Conservation (phyloP, 768 basidiomycete species). For the Peribolospora kevripleyi region DNA sequence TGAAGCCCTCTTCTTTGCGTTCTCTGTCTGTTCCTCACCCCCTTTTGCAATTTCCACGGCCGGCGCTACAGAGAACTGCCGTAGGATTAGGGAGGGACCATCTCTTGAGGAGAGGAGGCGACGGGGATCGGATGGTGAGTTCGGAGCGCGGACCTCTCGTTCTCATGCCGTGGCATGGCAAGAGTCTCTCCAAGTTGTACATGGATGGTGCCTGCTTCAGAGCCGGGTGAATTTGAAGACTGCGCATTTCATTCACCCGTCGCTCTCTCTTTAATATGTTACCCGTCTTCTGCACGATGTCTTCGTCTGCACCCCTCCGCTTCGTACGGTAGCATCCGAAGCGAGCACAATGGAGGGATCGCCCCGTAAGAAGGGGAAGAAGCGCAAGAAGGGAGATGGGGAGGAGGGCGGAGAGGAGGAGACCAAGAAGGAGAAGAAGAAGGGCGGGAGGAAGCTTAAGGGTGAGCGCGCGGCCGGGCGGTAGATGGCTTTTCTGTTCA, state of each 20-base stretch:
- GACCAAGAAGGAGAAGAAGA: constrained; percentile 49
- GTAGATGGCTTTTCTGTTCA: constrained; percentile 53
- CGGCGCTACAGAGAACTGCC: constrained; percentile 31
- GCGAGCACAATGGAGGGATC: constrained; percentile 1
- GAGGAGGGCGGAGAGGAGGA: constrained; percentile 36
- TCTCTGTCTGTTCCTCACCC: background rate
- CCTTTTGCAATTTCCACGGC: background rate
- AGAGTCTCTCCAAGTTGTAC: too few species aligned
- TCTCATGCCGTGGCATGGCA: too few species aligned
- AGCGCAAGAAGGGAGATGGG: constrained; percentile 55
- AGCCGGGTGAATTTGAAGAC: too few species aligned
- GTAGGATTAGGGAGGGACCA: constrained; percentile 26
- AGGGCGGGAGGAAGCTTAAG: constrained; percentile 24
- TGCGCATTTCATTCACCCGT: constrained; percentile 16
- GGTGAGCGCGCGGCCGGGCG: constrained; percentile 29
- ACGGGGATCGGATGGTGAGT: background rate
- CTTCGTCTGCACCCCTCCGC: constrained; percentile 10
- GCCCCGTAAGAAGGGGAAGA: constrained; percentile 22
- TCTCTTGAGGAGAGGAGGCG: constrained; percentile 34
- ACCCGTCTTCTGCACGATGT: background rate
- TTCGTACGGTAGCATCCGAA: constrained; percentile 31
- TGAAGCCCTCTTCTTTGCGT: background rate
- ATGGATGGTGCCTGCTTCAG: too few species aligned
- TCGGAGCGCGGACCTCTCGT: too few species aligned
- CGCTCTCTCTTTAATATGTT: constrained; percentile 22